phyloP scores from a whole-genome alignment of 805 yeast species.

The Candida golubevii region DNA sequence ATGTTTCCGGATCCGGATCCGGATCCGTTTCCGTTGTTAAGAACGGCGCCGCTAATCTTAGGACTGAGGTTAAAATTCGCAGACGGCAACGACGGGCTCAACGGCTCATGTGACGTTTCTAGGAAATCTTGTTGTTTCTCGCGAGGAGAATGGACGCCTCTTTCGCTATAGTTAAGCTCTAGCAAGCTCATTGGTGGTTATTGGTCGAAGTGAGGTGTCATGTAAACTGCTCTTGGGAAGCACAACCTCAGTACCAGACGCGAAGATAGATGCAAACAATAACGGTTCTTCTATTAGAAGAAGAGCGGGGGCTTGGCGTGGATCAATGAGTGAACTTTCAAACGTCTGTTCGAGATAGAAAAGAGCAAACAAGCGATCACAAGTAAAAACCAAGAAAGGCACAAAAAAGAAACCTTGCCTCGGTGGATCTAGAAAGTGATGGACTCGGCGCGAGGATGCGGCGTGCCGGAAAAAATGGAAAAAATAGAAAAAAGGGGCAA shows the following conservation, averaged over 20 bases:
- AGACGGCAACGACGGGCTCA: constrained; percentile 7
- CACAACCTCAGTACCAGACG: neutral
- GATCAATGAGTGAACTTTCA: too few relatives aligned
- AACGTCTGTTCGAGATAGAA: too few relatives aligned
- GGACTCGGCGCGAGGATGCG: too few relatives aligned
- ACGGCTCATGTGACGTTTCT: constrained; percentile 1
- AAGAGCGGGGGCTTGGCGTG: neutral
- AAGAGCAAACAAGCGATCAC: too few relatives aligned
- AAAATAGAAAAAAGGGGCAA: too few relatives aligned
- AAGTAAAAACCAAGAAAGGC: too few relatives aligned
- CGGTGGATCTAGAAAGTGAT: too few relatives aligned
- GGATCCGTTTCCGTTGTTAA: too few relatives aligned
- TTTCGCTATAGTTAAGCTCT: constrained; percentile 3
- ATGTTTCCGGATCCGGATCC: neutral
- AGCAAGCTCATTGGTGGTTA: constrained; percentile 5
- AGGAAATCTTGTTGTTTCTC: neutral
- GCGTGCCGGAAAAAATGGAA: too few relatives aligned
- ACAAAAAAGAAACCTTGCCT: too few relatives aligned
- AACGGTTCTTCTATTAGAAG: neutral
- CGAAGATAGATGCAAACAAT: neutral
- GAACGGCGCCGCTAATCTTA: neutral
- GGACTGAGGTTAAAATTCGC: neutral
- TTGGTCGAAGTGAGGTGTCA: too few relatives aligned
- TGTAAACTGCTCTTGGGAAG: too few relatives aligned
- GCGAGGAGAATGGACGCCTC: constrained; percentile 5